Evolutionary conservation across 2,329 filamentous ascomycete genomes (phyloP).

Genomic region (Aspergillus pseudoterreus): DNA sequence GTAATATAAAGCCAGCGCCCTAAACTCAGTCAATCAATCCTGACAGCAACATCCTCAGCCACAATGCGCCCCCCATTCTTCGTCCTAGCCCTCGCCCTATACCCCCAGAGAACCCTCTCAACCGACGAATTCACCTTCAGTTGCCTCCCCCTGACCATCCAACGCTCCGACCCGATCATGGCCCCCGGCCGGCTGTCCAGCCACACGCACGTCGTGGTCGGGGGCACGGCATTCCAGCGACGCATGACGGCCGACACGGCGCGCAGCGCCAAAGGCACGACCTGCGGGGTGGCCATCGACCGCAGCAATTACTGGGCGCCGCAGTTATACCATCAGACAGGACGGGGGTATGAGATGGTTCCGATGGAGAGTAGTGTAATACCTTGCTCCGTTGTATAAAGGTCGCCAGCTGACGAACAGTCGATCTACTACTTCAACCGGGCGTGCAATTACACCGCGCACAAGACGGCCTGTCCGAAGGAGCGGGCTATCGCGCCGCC

Average conservation of each 20-base stretch:
- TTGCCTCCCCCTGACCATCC: slow-evolving; percentile 26
- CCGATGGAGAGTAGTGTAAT: slow-evolving; percentile 16
- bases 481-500: slow-evolving; percentile 16
- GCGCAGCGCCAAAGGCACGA: slow-evolving; percentile 34
- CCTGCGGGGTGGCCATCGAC: slow-evolving; percentile 65
- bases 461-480: slow-evolving; percentile 10
- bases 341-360: slow-evolving; percentile 16
- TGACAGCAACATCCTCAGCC: neutral
- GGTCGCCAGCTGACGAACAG: slow-evolving; percentile 9
- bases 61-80: neutral
- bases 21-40: neutral
- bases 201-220: slow-evolving; percentile 69
- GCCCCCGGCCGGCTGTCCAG: slow-evolving; percentile 54
- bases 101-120: neutral
- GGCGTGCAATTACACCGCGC: slow-evolving; percentile 16
- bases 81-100: neutral
- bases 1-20: too few species aligned
- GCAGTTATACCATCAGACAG: slow-evolving; percentile 57
- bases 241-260: slow-evolving; percentile 60
- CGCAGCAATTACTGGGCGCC: slow-evolving; percentile 77
- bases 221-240: slow-evolving; percentile 64
- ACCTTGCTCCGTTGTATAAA: neutral
- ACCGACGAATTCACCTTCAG: slow-evolving; percentile 19
- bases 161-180: slow-evolving; percentile 61
- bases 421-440: slow-evolving; percentile 20